Percentiles rank a stretch among this genome's conserved stretches.
Conservation (phyloP, 345 rosid species). For the Dimocarpus longan region DNA sequence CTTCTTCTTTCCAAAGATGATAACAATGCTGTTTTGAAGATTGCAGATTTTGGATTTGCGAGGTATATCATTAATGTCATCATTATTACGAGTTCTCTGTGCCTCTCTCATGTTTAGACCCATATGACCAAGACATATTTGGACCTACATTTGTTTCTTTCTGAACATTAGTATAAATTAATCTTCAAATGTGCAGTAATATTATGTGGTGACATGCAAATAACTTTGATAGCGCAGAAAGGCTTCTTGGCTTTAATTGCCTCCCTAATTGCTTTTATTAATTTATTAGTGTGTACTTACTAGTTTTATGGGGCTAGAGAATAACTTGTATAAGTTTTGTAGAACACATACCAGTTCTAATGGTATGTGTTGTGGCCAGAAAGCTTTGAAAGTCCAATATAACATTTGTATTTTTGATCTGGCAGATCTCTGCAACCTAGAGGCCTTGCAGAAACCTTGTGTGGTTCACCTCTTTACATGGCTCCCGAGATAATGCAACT, state of each 20-base stretch:
- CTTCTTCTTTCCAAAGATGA: constrained; percentile 84
- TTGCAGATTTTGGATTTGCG: constrained; percentile 99
- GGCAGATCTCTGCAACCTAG: constrained; percentile 88
- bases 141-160: not conserved
- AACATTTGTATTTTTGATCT: constrained; percentile 15
- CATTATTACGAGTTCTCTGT: not conserved
- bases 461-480: constrained; percentile 99
- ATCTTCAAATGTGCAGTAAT: not conserved
- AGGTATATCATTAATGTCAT: constrained; percentile 51
- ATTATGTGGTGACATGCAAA: not conserved
- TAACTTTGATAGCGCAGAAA: not conserved
- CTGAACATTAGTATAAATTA: not conserved
- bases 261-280: not conserved
- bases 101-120: not conserved
- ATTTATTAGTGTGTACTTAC: not conserved
- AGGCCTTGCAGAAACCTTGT: constrained; percentile 95
- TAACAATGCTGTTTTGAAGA: constrained; percentile 68
- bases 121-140: not conserved
- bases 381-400: not conserved
- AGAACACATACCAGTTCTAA: not conserved
- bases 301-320: not conserved
- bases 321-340: not conserved
- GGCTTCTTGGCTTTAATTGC: not conserved
- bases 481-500: constrained; percentile 99
- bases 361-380: not conserved